phyloP scores from a whole-genome alignment of 352 stramenopile species.

The Blastocystis sp. region DNA sequence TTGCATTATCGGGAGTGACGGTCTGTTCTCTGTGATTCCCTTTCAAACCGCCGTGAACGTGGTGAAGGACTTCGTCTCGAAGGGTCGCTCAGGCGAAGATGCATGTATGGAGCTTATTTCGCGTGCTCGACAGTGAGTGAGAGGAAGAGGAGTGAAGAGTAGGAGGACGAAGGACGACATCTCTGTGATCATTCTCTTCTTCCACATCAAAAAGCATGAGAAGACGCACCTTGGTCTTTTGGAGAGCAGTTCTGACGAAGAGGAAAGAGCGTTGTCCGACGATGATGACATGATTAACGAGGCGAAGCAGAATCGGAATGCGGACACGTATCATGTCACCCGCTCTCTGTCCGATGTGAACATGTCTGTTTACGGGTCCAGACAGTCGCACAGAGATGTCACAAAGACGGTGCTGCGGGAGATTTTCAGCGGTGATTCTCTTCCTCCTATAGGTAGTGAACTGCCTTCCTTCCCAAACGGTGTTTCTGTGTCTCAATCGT shows the following conservation, averaged over 20 bases:
- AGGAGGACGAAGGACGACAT: slow-evolving; percentile 67
- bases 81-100: slow-evolving; percentile 19
- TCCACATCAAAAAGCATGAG: slow-evolving; percentile 9
- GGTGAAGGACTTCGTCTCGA: slow-evolving; percentile 51
- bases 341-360: slow-evolving; percentile 12
- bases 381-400: neutral
- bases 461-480: too few species aligned
- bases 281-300: neutral
- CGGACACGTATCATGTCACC: neutral
- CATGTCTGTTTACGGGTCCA: neutral
- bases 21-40: slow-evolving; percentile 32
- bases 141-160: neutral
- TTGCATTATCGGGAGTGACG: slow-evolving; percentile 57
- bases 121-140: slow-evolving; percentile 7
- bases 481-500: neutral
- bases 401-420: neutral
- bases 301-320: neutral
- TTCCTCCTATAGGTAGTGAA: neutral
- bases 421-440: neutral
- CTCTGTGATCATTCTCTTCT: slow-evolving; percentile 73
- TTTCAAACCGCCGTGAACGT: slow-evolving; percentile 66
- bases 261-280: neutral
- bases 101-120: slow-evolving; percentile 44
- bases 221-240: too few species aligned
- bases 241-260: neutral